A percentile compares a stretch with the other conserved stretches of the same genome.
Conservation (phyloP, 2,329 filamentous ascomycete species). For the Aureobasidium vineae region DNA sequence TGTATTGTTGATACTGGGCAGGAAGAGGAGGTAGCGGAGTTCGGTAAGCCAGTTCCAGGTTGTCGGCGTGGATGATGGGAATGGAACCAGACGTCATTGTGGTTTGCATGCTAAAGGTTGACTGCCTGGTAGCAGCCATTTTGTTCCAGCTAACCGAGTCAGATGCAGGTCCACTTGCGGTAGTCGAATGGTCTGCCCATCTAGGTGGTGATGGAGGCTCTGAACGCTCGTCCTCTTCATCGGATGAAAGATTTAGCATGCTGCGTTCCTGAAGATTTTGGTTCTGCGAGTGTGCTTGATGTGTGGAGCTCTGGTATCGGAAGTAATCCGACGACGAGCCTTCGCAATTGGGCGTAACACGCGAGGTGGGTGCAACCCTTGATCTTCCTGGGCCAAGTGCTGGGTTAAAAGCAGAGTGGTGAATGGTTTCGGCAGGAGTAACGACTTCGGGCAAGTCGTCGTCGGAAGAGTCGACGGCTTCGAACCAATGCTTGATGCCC, state of each 20-base stretch:
- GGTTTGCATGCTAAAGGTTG: slow-evolving; percentile 30
- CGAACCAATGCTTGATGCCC: slow-evolving; percentile 53
- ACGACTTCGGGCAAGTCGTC: slow-evolving; percentile 29
- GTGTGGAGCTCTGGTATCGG: slow-evolving; percentile 15
- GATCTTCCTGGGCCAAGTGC: slow-evolving; percentile 29
- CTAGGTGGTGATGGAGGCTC: slow-evolving; percentile 25
- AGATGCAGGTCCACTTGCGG: neutral
- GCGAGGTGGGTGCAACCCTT: slow-evolving; percentile 28
- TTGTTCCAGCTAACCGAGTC: slow-evolving; percentile 17
- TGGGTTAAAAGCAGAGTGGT: slow-evolving; percentile 27
- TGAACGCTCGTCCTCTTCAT: slow-evolving; percentile 37
- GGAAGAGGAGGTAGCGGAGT: slow-evolving; percentile 28
- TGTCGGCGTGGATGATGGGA: slow-evolving; percentile 31
- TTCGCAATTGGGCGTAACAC: slow-evolving; percentile 26
- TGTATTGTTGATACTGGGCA: slow-evolving; percentile 13
- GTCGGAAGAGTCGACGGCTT: slow-evolving; percentile 42
- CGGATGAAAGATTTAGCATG: slow-evolving; percentile 28
- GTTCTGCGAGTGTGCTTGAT: neutral
- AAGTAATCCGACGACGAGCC: slow-evolving; percentile 25
- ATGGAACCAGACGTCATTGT: slow-evolving; percentile 35
- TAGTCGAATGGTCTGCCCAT: slow-evolving; percentile 26
- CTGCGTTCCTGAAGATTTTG: slow-evolving; percentile 22
- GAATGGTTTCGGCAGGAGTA: slow-evolving; percentile 24
- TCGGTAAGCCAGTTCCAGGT: slow-evolving; percentile 25
- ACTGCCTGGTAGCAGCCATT: slow-evolving; percentile 23